phyloP scores from a whole-genome alignment of 2,329 filamentous ascomycete species.

The Diplocarpon rosae region DNA sequence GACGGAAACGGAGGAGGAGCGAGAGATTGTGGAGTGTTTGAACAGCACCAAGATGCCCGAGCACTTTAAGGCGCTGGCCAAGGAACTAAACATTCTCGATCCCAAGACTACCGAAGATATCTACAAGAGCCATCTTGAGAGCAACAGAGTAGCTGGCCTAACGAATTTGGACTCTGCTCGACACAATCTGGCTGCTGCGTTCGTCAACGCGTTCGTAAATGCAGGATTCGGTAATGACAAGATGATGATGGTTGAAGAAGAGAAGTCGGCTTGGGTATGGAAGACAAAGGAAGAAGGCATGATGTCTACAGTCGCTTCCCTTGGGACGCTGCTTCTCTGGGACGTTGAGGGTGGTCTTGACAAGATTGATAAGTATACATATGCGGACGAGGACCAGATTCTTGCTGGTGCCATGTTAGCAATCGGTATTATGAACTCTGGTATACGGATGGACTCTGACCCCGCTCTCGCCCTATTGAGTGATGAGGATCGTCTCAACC shows the following conservation, averaged over 20 bases:
- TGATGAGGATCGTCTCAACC: constrained; percentile 67
- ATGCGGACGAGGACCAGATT: constrained; percentile 70
- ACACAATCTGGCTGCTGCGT: constrained; percentile 90
- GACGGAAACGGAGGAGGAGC: constrained; percentile 53
- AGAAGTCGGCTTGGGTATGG: constrained; percentile 94
- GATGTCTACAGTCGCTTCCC: constrained; percentile 88
- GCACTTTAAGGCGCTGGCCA: constrained; percentile 86
- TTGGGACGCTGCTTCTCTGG: constrained; percentile 87
- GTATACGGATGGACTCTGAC: constrained; percentile 79
- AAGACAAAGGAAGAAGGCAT: constrained; percentile 98
- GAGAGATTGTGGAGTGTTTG: constrained; percentile 69
- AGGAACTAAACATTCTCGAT: constrained; percentile 93
- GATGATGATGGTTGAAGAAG: constrained; percentile 87
- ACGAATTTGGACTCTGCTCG: constrained; percentile 92
- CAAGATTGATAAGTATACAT: constrained; percentile 91
- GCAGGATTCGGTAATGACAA: constrained; percentile 93
- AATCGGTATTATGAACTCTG: constrained; percentile 91
- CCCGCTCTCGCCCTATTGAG: constrained; percentile 79
- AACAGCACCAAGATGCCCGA: constrained; percentile 82
- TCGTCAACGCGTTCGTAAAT: constrained; percentile 96
- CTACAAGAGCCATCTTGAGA: constrained; percentile 98
- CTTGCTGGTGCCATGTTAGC: constrained; percentile 86
- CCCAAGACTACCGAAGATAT: constrained; percentile 97
- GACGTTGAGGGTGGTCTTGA: constrained; percentile 87
- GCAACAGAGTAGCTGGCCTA: constrained; percentile 80